Base-by-base conservation (phyloP, 768 basidiomycete genomes). In the Serendipita sp. region DNA sequence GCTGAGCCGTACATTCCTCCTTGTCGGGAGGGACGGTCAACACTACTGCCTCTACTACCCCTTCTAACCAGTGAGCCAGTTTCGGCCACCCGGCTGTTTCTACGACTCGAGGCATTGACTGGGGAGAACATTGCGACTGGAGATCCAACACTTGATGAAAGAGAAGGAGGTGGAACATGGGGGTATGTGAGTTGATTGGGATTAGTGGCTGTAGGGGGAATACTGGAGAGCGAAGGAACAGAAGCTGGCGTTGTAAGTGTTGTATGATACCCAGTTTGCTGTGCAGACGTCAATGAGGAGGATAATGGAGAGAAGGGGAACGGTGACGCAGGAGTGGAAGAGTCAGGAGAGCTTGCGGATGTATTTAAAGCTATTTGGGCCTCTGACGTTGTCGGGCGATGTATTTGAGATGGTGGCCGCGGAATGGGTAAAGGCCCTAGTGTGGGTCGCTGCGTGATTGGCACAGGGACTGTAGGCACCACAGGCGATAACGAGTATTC, bases 131-230 rank as follows among this genome's bases (percentile, higher is more conserved):
- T 76, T 16, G 81, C 78, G 30, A 77, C 78, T 5, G 86, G 85
- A 3, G 85, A 86, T 13, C 89, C 89, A 68, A 88, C 85, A 8
- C 86, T 88, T 4, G 85, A 87, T 3, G 86, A 87, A 32, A 89
- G 73, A 1, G 86, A 88, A 2, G 89, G 89, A 10, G 89, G 89
- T 1, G 90, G 89, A 0, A 91, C 90, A 3, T 84, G 85, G 0
- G 89, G 89, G 69, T 92, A 92, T 3, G 87, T 81, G 62, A 91
- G 77, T 13, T 78, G 72, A 58, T 75, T 73, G 70, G 73, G 7
- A 70, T 76, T 63, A 68, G 73, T 4, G 71, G 75, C 60, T 13
- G 70, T 69, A 18, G 68, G 68, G 4, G 71, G 74, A 5, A 75
- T 73, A 64, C 78, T 78, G 5, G 79, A 74, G 44, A 80, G 77